A percentile compares a stretch with the other conserved stretches of the same genome.
Conservation (phyloP, 257 asterid genomes). For the Nicotiana otophora region DNA sequence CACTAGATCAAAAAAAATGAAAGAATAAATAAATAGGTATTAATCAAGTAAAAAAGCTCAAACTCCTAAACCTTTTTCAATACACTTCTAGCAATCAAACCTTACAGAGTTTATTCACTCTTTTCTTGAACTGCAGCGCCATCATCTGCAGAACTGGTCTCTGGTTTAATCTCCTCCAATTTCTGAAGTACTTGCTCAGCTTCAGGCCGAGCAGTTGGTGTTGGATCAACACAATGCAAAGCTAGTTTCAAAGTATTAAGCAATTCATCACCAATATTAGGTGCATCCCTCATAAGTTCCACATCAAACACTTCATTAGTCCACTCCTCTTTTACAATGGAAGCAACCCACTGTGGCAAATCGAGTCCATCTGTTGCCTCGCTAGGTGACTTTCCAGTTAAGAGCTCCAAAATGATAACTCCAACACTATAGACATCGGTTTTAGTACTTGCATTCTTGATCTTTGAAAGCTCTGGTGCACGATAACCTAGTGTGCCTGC, state of each 20-base stretch:
- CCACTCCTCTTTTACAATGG: conserved; percentile 91
- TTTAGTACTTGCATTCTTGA: conserved; percentile 58
- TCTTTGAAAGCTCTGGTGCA: conserved; percentile 79
- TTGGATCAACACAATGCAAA: conserved; percentile 84
- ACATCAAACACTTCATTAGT: conserved; percentile 84
- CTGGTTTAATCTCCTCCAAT: conserved; percentile 69
- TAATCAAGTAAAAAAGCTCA: not conserved
- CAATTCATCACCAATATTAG: conserved; percentile 61
- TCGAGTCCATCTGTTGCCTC: conserved; percentile 81
- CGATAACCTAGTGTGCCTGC: conserved; percentile 60
- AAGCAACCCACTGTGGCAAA: conserved; percentile 88
- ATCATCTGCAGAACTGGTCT: conserved; percentile 34
- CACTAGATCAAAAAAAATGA: conserved; percentile 21
- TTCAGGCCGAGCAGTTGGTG: conserved; percentile 80
- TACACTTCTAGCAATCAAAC: not conserved
- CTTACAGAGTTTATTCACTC: conserved; percentile 15
- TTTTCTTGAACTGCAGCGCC: conserved; percentile 18
- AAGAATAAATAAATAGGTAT: conserved; percentile 20
- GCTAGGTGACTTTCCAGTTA: conserved; percentile 86
- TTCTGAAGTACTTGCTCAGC: conserved; percentile 56
- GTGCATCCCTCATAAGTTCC: conserved; percentile 68
- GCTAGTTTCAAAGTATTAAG: conserved; percentile 74
- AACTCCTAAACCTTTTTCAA: not conserved
- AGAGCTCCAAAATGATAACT: conserved; percentile 74
- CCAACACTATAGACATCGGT: conserved; percentile 84